phyloP scores from a whole-genome alignment of 2,329 filamentous ascomycete genomes.

The Myriosclerotinia duriaeana region DNA sequence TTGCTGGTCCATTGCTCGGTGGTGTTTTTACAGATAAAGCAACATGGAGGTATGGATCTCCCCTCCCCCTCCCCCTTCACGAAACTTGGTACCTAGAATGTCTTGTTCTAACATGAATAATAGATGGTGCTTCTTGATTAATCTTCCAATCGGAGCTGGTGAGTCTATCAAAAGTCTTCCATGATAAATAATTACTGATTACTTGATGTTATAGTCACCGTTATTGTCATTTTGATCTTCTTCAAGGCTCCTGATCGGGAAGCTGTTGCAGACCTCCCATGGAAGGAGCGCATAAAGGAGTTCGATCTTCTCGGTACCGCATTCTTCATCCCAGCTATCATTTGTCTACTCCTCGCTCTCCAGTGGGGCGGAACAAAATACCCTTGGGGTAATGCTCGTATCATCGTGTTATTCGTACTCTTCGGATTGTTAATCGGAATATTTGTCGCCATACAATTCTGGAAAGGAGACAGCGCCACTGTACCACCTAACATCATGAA shows the following conservation, averaged over 20 bases:
- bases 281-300: conserved; percentile 38
- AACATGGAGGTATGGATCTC: conserved; percentile 33
- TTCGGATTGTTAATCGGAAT: conserved; percentile 37
- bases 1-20: conserved; percentile 39
- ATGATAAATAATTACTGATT: background rate
- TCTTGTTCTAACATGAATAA: conserved; percentile 33
- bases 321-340: conserved; percentile 42
- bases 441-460: conserved; percentile 43
- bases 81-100: conserved; percentile 5
- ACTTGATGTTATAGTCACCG: conserved; percentile 34
- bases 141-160: conserved; percentile 39
- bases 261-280: conserved; percentile 42
- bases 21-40: conserved; percentile 43
- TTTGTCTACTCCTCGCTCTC: conserved; percentile 44
- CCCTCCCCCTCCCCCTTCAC: background rate
- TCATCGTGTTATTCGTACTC: conserved; percentile 42
- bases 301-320: conserved; percentile 43
- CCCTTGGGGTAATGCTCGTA: conserved; percentile 41
- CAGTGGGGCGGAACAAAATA: conserved; percentile 45
- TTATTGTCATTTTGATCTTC: conserved; percentile 44
- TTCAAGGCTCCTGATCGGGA: conserved; percentile 42
- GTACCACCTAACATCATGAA: conserved; percentile 44
- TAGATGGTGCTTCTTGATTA: conserved; percentile 37
- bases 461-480: conserved; percentile 44
- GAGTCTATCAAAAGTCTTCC: background rate